Evolutionary conservation across 1,284 basidiomycete genomes (phyloP), one percentile per base, ranked within the genome.

Genomic region (Puccinia hordei): DNA sequence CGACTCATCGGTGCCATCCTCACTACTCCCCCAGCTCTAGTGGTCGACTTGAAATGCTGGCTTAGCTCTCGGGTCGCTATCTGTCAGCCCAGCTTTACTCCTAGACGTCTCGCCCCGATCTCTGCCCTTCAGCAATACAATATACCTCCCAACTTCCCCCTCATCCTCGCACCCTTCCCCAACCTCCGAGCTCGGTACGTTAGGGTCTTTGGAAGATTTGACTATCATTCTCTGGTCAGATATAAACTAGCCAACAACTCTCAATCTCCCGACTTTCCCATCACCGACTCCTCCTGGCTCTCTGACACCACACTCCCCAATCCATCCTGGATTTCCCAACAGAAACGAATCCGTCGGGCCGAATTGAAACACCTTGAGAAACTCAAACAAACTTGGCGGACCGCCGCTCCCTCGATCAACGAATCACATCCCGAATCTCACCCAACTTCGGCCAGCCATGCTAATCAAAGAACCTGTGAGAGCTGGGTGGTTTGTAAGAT

Each of bases 401-500:
- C 5, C n/a, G 65, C 41, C 24, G 61, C 59, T 6, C 73, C 73
- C 19, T 75, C n/a, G n/a, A n/a, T 75, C 35, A 55, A 57, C 24
- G 53, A 57, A n/a, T 2, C 49, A 15, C 35, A 55, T 38, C 49
- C 49, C 51, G 49, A 73, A 55, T 4, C 44, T n/a, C 71, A 73
- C 24, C 33, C 44, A 63, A 53, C 30, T 53, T 27, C 73, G 44
- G 59, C 38, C 24, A 61, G 51, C 27, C 19, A 51, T n/a, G 15
- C 57, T 46, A 19, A 51, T 19, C 63, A 61, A 30, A n/a, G 38
- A 12, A 30, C 15, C 46, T 33, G 35, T 59, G 49, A 78, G 51
- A 65, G 49, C n/a, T 78, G 75, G 75, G 33, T 78, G 63, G 75
- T 78, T 2, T 78, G 75, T 53, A 53, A 57, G 41, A 46, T 69